Percentiles rank a stretch among this genome's conserved stretches.
Conservation (phyloP, 192 early-diverging fungal species). For the Umbelopsis ramanniana region DNA sequence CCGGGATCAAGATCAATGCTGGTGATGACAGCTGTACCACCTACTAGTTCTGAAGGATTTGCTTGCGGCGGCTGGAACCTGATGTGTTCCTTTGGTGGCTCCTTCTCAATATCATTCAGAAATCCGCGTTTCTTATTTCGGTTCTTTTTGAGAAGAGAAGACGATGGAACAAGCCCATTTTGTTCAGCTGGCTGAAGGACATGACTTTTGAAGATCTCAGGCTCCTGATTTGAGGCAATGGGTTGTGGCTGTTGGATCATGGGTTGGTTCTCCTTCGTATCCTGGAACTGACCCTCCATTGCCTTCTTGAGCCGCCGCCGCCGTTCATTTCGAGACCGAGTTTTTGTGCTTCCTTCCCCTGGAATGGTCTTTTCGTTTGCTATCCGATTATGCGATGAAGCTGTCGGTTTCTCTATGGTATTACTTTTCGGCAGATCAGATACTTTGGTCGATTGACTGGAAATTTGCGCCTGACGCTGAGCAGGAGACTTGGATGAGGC, state of each 20-base stretch:
- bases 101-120: neutral
- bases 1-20: conserved; percentile 1
- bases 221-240: neutral
- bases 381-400: neutral
- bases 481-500: neutral
- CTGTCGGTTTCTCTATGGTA: neutral
- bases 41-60: neutral
- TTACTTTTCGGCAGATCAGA: too few relatives aligned
- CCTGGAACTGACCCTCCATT: neutral
- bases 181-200: neutral
- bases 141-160: conserved; percentile 1
- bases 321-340: neutral
- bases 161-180: neutral
- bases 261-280: neutral
- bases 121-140: conserved; percentile 14
- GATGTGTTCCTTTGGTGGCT: neutral
- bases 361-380: neutral
- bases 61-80: neutral
- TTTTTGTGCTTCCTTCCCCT: neutral
- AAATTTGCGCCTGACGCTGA: too few relatives aligned
- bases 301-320: neutral
- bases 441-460: too few relatives aligned
- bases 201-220: neutral
- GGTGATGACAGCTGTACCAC: conserved; percentile 4
- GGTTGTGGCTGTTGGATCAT: neutral